Conservation (phyloP, 2,329 filamentous ascomycete genomes). For the Colletotrichum incanum region DNA sequence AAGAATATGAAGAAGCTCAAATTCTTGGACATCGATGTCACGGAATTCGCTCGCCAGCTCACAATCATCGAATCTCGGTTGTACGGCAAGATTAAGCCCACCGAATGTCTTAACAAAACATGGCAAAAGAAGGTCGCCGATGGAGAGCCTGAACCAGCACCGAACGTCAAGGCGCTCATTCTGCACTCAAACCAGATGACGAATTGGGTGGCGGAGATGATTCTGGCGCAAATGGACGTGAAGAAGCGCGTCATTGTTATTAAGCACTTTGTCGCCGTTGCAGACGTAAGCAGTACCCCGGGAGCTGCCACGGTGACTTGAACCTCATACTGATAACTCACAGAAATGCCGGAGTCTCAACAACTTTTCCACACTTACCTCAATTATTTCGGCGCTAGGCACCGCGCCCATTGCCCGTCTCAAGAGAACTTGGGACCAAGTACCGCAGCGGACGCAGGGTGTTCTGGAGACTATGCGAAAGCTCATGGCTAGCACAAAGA, state of each 20-base stretch:
- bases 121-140: conserved; percentile 96
- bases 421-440: conserved; percentile 93
- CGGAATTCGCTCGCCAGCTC: conserved; percentile 96
- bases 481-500: conserved; percentile 97
- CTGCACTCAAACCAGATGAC: conserved; percentile 98
- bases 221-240: conserved; percentile 92
- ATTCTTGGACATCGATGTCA: conserved; percentile 95
- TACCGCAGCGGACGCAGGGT: conserved; percentile 85
- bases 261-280: conserved; percentile 97
- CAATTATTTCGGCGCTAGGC: conserved; percentile 95
- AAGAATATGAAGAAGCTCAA: conserved; percentile 99
- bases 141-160: conserved; percentile 86
- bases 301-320: background rate
- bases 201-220: conserved; percentile 99
- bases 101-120: conserved; percentile 97
- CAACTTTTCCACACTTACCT: conserved; percentile 97
- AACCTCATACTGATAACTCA: conserved; percentile 46
- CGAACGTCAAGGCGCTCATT: conserved; percentile 96
- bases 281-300: conserved; percentile 78
- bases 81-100: conserved; percentile 96
- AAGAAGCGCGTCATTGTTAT: conserved; percentile 98
- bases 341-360: conserved; percentile 95
- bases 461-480: conserved; percentile 92
- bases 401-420: conserved; percentile 96
- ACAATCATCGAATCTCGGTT: conserved; percentile 97